phyloP scores from a whole-genome alignment of 2,329 filamentous ascomycete species.

The Aspergillus caelatus region DNA sequence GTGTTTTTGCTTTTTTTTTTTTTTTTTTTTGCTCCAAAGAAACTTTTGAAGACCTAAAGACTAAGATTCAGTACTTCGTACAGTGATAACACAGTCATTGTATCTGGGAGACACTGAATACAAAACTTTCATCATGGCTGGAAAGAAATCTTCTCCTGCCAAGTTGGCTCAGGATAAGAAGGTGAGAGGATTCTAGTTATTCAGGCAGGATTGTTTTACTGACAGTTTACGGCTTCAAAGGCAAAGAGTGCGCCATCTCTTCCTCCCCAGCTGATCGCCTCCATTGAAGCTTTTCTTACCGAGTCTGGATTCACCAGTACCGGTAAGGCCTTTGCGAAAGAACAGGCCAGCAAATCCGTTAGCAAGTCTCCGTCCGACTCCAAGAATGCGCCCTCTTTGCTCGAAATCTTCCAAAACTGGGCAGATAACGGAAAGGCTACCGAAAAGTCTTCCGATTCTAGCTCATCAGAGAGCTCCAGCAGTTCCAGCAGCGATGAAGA shows the following conservation, averaged over 20 bases:
- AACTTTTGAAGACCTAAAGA: not conserved
- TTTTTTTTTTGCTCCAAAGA: slow-evolving; percentile 19
- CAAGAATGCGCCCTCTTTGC: slow-evolving; percentile 40
- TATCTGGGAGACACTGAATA: slow-evolving; percentile 8
- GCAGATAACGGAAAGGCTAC: slow-evolving; percentile 13
- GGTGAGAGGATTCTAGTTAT: slow-evolving; percentile 8
- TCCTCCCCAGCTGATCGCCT: slow-evolving; percentile 65
- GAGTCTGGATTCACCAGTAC: slow-evolving; percentile 67
- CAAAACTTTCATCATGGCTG: slow-evolving; percentile 30
- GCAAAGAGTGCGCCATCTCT: slow-evolving; percentile 40
- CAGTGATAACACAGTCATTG: not conserved
- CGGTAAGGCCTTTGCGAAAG: slow-evolving; percentile 64
- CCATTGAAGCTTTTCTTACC: slow-evolving; percentile 68
- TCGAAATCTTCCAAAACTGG: slow-evolving; percentile 43
- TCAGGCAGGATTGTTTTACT: not conserved
- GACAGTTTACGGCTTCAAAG: slow-evolving; percentile 20
- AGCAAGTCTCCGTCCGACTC: slow-evolving; percentile 23
- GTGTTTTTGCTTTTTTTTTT: no score
- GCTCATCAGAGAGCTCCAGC: slow-evolving; percentile 19
- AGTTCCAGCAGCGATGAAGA: slow-evolving; percentile 26
- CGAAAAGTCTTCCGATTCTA: slow-evolving; percentile 19
- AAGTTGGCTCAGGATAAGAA: slow-evolving; percentile 31
- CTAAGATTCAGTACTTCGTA: not conserved
- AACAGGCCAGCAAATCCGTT: slow-evolving; percentile 48
- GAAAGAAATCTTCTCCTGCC: slow-evolving; percentile 23